These are phyloP conservation scores for Gaultheria prostrata DNA, from an alignment of 148 eudicot genomes.

Conservation along the genomic window DNA sequence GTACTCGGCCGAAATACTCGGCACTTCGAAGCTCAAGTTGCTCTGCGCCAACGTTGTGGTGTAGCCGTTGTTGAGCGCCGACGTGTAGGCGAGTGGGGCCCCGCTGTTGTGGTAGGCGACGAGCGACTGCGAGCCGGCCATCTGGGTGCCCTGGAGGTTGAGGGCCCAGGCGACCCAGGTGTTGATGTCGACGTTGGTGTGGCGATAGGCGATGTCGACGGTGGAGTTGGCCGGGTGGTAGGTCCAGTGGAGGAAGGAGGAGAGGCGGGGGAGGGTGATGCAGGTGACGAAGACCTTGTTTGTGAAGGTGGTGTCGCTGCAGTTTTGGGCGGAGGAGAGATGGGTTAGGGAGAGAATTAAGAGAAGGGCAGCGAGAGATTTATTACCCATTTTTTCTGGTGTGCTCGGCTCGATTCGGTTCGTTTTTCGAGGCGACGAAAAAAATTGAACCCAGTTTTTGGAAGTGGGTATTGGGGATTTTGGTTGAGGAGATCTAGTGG, in stretches of 20 bases:
- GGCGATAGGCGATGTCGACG: constrained; percentile 69
- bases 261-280: constrained; percentile 39
- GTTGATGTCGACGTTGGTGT: constrained; percentile 26
- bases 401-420: too few species aligned
- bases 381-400: constrained; percentile 16
- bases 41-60: constrained; percentile 20
- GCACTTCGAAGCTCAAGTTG: constrained; percentile 46
- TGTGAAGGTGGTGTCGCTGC: constrained; percentile 35
- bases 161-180: constrained; percentile 89
- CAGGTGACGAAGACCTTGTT: constrained; percentile 38
- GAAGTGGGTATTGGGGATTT: neutral
- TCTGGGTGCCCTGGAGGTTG: constrained; percentile 35
- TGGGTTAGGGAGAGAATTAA: constrained; percentile 19
- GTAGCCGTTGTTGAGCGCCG: constrained; percentile 13
- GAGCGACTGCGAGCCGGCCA: constrained; percentile 35
- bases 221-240: constrained; percentile 44
- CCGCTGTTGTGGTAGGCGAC: constrained; percentile 51
- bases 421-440: too few species aligned
- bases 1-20: constrained; percentile 34
- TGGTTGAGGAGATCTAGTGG: neutral
- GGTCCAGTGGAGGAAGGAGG: constrained; percentile 60
- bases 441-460: too few species aligned
- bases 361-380: constrained; percentile 13
- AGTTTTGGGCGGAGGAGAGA: constrained; percentile 32
- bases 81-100: constrained; percentile 43